Evolutionary conservation across 805 yeast species (phyloP).

Genomic region (Teunomyces kruisii): DNA sequence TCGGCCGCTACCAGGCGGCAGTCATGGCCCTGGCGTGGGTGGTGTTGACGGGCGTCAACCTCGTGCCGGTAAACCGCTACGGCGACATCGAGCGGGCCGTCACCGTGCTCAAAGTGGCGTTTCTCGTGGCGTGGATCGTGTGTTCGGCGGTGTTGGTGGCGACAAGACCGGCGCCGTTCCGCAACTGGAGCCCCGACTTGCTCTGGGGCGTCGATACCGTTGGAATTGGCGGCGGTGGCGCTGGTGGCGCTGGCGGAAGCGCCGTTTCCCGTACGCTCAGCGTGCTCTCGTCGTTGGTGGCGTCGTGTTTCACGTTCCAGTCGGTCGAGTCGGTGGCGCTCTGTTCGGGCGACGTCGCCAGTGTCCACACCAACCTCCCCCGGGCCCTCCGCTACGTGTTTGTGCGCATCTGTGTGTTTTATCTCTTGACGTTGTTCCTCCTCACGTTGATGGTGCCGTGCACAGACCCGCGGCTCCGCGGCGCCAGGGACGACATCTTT

Average conservation of each 20-base stretch:
- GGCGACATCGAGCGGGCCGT: not conserved
- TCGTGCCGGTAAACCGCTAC: not conserved
- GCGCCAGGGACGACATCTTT: conserved; percentile 12
- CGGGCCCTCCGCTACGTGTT: conserved; percentile 12
- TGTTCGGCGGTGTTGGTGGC: not conserved
- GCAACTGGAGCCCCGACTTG: not conserved
- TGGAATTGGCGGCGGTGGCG: not conserved
- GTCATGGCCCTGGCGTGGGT: not conserved
- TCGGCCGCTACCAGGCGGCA: not conserved
- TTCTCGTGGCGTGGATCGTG: not conserved
- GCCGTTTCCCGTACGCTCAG: not conserved
- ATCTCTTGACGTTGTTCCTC: conserved; percentile 14
- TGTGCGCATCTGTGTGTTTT: conserved; percentile 16
- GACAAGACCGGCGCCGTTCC: not conserved
- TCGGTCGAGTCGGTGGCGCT: conserved; percentile 18
- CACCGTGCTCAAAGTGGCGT: not conserved
- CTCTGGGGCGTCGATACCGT: conserved; percentile 3
- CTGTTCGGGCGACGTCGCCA: conserved; percentile 15
- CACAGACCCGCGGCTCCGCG: conserved; percentile 9
- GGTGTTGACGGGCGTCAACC: not conserved
- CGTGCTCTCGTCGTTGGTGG: conserved; percentile 10
- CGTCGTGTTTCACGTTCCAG: conserved; percentile 19
- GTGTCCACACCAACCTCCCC: conserved; percentile 12
- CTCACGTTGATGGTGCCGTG: conserved; percentile 14
- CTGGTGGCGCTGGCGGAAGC: no score